These are phyloP conservation scores for Pythium chondricola DNA, from an alignment of 352 stramenopile genomes.

Conservation along the genomic window DNA sequence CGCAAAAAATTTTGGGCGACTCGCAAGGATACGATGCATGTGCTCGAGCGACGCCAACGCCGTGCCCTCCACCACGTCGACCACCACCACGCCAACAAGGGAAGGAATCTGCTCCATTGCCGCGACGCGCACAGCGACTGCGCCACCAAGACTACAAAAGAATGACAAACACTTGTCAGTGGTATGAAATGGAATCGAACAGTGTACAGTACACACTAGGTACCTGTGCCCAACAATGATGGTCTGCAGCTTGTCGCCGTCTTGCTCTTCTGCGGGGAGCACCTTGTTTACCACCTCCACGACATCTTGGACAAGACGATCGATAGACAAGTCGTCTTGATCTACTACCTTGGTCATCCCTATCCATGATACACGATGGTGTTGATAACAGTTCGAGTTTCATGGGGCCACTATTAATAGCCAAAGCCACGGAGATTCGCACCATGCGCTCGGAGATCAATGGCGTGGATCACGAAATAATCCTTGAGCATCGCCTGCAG, in stretches of 20 bases:
- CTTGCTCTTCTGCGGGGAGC: constrained; percentile 27
- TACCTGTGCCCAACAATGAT: constrained; percentile 81
- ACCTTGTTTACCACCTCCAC: constrained; percentile 49
- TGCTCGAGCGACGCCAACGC: constrained; percentile 78
- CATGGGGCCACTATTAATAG: no score
- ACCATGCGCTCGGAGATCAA: constrained; percentile 83
- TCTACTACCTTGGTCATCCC: constrained; percentile 46
- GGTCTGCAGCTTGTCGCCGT: constrained; percentile 37
- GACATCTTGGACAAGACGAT: constrained; percentile 62
- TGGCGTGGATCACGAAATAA: constrained; percentile 68
- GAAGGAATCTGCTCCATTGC: constrained; percentile 47
- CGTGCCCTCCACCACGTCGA: constrained; percentile 87
- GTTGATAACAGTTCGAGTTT: background rate
- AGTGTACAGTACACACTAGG: no score
- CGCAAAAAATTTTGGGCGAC: constrained; percentile 57
- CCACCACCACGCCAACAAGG: constrained; percentile 79
- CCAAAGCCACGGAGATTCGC: background rate
- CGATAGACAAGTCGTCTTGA: constrained; percentile 71
- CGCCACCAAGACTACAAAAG: constrained; percentile 65
- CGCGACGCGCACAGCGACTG: constrained; percentile 70
- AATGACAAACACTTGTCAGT: background rate
- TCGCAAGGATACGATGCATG: constrained; percentile 78
- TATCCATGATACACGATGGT: constrained; percentile 6
- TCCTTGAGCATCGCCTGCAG: constrained; percentile 66
- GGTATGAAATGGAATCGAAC: background rate